A percentile compares a stretch with the other conserved stretches of the same genome.
These are phyloP conservation scores for Talaromyces sp. DNA, from an alignment of 2,329 filamentous ascomycete species.

Conservation along the genomic window DNA sequence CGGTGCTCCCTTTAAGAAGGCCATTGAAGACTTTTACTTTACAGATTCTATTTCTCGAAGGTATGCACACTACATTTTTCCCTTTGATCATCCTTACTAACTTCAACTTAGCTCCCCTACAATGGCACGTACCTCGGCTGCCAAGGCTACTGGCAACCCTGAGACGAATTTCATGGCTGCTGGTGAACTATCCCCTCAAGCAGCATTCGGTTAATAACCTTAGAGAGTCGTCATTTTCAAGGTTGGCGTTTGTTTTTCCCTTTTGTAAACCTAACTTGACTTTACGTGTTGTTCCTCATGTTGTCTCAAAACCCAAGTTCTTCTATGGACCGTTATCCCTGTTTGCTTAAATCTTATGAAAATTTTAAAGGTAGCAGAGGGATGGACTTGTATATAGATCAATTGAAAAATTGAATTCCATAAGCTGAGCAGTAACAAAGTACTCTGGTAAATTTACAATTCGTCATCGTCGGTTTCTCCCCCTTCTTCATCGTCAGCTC, in stretches of 20 bases:
- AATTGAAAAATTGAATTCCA: slow-evolving; percentile 1
- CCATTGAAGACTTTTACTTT: slow-evolving; percentile 96
- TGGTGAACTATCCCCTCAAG: slow-evolving; percentile 47
- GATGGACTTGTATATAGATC: slow-evolving; percentile 4
- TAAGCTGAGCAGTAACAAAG: not conserved
- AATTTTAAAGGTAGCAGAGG: not conserved
- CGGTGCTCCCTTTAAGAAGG: slow-evolving; percentile 71
- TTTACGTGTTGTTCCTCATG: slow-evolving; percentile 5
- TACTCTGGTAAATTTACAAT: slow-evolving; percentile 9
- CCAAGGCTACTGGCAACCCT: slow-evolving; percentile 76
- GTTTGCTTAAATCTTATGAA: not conserved
- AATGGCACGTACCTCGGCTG: slow-evolving; percentile 94
- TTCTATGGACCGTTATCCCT: slow-evolving; percentile 9
- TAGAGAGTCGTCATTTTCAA: slow-evolving; percentile 3
- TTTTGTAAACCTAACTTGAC: slow-evolving; percentile 1
- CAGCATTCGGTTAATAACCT: slow-evolving; percentile 26
- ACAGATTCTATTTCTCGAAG: slow-evolving; percentile 95
- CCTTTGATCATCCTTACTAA: not conserved
- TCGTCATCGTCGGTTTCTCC: slow-evolving; percentile 42
- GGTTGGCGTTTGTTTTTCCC: slow-evolving; percentile 12
- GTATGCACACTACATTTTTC: slow-evolving; percentile 46
- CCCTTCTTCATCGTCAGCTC: slow-evolving; percentile 10
- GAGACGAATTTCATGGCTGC: slow-evolving; percentile 75
- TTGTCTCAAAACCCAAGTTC: not conserved
- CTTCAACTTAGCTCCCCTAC: slow-evolving; percentile 71